Evolutionary conservation across 257 asterid species (phyloP).

Genomic region (Mitragyna speciosa): DNA sequence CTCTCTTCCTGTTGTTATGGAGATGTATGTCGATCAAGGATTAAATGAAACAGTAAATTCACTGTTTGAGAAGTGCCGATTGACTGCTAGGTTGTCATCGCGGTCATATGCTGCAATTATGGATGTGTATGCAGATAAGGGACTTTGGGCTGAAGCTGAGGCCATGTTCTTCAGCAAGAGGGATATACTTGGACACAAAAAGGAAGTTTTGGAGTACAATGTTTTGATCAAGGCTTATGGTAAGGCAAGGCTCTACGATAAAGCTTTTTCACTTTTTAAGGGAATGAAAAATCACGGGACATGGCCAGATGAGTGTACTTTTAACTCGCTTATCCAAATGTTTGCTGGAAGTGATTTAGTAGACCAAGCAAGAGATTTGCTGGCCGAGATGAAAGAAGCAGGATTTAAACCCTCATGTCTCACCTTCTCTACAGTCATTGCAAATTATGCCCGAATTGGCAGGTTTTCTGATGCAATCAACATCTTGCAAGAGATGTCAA

Average conservation of each 20-base stretch:
- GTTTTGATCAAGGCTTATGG: conserved; percentile 97
- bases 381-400: conserved; percentile 65
- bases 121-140: conserved; percentile 78
- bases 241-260: conserved; percentile 57
- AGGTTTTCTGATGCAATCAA: conserved; percentile 59
- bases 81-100: conserved; percentile 51
- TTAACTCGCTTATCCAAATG: conserved; percentile 86
- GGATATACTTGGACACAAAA: conserved; percentile 45
- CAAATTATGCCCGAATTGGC: conserved; percentile 47
- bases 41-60: conserved; percentile 48
- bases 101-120: conserved; percentile 69
- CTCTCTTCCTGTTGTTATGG: conserved; percentile 68
- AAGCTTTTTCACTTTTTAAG: conserved; percentile 67
- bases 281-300: conserved; percentile 88
- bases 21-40: conserved; percentile 71
- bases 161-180: conserved; percentile 52
- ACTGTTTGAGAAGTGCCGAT: conserved; percentile 49
- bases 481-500: conserved; percentile 63
- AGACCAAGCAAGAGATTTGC: conserved; percentile 57
- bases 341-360: conserved; percentile 59
- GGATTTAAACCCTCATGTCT: conserved; percentile 64
- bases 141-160: conserved; percentile 86
- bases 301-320: conserved; percentile 94
- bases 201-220: conserved; percentile 74
- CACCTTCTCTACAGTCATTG: conserved; percentile 69